These are phyloP conservation scores for Pseudocercospora crystallina DNA, from an alignment of 2,329 filamentous ascomycete species.

Conservation along the genomic window DNA sequence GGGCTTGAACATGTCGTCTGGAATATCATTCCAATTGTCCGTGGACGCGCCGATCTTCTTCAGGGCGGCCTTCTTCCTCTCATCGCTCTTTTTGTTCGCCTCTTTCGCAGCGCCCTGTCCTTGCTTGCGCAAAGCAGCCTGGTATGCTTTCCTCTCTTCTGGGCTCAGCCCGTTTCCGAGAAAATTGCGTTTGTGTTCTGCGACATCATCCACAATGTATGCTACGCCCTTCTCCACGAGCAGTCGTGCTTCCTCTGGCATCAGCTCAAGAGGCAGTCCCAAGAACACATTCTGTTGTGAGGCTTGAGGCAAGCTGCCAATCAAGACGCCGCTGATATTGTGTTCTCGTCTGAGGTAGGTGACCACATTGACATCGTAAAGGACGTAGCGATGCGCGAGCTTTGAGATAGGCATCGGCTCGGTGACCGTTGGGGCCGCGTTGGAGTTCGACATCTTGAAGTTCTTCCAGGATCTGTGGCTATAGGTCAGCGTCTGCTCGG, in stretches of 20 bases:
- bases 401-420: conserved; percentile 75
- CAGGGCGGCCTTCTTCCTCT: conserved; percentile 51
- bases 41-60: conserved; percentile 42
- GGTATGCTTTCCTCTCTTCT: conserved; percentile 61
- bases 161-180: conserved; percentile 50
- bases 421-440: conserved; percentile 37
- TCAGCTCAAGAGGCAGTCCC: conserved; percentile 82
- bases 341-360: conserved; percentile 75
- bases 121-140: conserved; percentile 57
- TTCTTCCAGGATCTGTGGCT: not conserved
- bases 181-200: conserved; percentile 67
- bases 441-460: conserved; percentile 16
- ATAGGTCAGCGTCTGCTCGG: not conserved
- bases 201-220: conserved; percentile 76
- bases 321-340: conserved; percentile 81
- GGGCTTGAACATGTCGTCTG: conserved; percentile 35
- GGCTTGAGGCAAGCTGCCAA: conserved; percentile 85
- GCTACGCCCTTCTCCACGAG: conserved; percentile 75
- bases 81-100: conserved; percentile 49
- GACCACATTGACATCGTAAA: conserved; percentile 83
- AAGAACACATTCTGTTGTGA: conserved; percentile 95
- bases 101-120: conserved; percentile 51
- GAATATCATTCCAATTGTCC: conserved; percentile 37
- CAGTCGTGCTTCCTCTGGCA: conserved; percentile 83
- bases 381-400: conserved; percentile 76